Base-by-base conservation (phyloP, 176 grass and related monocot species). In the Zizania latifolia region DNA sequence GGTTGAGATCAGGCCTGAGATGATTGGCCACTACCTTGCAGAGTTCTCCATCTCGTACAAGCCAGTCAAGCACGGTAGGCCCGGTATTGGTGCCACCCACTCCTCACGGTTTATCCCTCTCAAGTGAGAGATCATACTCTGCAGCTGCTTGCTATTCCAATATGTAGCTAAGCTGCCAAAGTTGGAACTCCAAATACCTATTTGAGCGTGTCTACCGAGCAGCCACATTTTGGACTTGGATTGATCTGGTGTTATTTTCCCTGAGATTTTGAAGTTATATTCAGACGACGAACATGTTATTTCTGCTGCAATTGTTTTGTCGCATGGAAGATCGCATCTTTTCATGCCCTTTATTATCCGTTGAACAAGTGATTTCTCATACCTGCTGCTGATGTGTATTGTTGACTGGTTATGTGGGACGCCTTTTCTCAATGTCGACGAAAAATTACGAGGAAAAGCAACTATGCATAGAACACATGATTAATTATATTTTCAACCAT, bases 51-150 rank as follows among this genome's bases (percentile, higher is more conserved):
- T 93, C 74, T 85, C 81, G 4, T 93, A 93, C 74, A 93, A 93
- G 78, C 87, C 91, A n/a, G 87, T 93, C 32, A 93, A 93, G 87
- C 91, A 93, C 15, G 87, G 91, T 10, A 93, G 91, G 84, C 81
- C 91, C 0, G 91, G 91, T 87, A 93, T 93, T 6, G 91, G 87
- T 82, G 91, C 91, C 15, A 93, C 91, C 24, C 87, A 93, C 84
- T 93, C 91, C 0, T 93, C 91, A 2, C 53, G 91, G 68, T 93
- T 93, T 77, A 93, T 93, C 75, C 91, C 87, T 23, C 84, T 93
- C 23, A 93, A 93, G 88, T 90, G 80, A 90, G 37, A n/a, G 48
- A 53, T 53, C 48, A 53, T 53, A 46, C 44, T 46, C 17, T 22
- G 48, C 48, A n/a, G 19, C 41, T 86, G 64, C 53, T 33, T 54